phyloP scores from a whole-genome alignment of 2,329 filamentous ascomycete genomes.

The Thelonectria blattea region DNA sequence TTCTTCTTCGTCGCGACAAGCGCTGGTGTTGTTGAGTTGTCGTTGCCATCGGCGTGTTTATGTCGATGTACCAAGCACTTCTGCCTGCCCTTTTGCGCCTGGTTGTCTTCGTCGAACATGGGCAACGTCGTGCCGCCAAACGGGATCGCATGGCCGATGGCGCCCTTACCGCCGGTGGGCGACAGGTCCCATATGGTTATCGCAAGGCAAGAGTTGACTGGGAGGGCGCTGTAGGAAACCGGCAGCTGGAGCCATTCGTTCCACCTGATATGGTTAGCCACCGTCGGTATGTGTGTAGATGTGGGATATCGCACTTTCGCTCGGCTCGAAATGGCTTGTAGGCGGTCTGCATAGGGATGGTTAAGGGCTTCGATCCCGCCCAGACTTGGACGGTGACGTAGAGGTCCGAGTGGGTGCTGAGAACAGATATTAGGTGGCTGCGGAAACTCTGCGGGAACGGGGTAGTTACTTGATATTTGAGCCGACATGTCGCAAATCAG shows the following conservation, averaged over 20 bases:
- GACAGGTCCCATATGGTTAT: conserved; percentile 96
- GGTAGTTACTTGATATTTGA: conserved; percentile 74
- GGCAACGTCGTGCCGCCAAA: conserved; percentile 93
- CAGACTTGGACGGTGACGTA: conserved; percentile 94
- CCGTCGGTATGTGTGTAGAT: neutral
- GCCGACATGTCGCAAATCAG: conserved; percentile 84
- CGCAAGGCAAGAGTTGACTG: conserved; percentile 81
- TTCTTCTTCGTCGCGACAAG: conserved; percentile 64
- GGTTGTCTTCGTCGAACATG: conserved; percentile 92
- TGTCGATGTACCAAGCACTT: conserved; percentile 87
- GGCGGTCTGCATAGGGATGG: conserved; percentile 87
- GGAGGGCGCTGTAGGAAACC: conserved; percentile 81
- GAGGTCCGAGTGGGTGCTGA: conserved; percentile 81
- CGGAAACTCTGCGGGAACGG: neutral
- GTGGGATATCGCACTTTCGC: conserved; percentile 56
- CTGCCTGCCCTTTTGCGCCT: conserved; percentile 87
- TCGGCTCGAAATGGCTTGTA: conserved; percentile 89
- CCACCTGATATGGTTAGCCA: conserved; percentile 63
- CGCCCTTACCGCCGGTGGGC: conserved; percentile 73
- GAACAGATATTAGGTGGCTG: conserved; percentile 32
- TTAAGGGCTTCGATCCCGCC: conserved; percentile 93
- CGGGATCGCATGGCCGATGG: conserved; percentile 79
- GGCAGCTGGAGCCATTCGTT: conserved; percentile 96
- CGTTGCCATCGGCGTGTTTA: conserved; percentile 83
- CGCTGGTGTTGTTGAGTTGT: conserved; percentile 76